These are phyloP conservation scores for Curvularia eragrostidis DNA, from an alignment of 2,329 filamentous ascomycete genomes.

Conservation along the genomic window DNA sequence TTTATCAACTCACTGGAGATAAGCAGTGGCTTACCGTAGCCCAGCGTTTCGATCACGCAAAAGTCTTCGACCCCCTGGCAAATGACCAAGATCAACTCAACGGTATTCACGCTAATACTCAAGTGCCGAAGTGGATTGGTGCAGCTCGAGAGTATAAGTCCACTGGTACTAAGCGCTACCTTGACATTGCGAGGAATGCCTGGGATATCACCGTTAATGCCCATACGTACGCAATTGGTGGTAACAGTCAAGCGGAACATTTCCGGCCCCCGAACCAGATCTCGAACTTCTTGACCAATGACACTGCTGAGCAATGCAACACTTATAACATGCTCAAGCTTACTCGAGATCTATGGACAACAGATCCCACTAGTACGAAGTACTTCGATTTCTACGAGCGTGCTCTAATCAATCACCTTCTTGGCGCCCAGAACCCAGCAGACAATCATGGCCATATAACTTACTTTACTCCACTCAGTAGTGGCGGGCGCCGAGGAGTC, in stretches of 20 bases:
- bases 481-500: slow-evolving; percentile 57
- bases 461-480: slow-evolving; percentile 60
- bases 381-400: slow-evolving; percentile 64
- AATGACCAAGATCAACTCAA: slow-evolving; percentile 55
- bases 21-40: slow-evolving; percentile 56
- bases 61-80: slow-evolving; percentile 57
- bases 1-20: slow-evolving; percentile 58
- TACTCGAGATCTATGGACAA: slow-evolving; percentile 59
- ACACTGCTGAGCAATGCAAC: slow-evolving; percentile 62
- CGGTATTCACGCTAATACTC: slow-evolving; percentile 61
- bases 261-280: slow-evolving; percentile 59
- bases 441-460: slow-evolving; percentile 59
- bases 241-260: slow-evolving; percentile 62
- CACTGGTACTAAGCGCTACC: slow-evolving; percentile 55
- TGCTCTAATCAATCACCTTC: slow-evolving; percentile 59
- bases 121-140: slow-evolving; percentile 63
- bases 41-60: slow-evolving; percentile 59
- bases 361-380: slow-evolving; percentile 50
- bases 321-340: slow-evolving; percentile 66
- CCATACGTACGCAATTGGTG: slow-evolving; percentile 62
- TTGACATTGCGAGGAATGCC: slow-evolving; percentile 59
- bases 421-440: slow-evolving; percentile 58
- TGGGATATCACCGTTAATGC: slow-evolving; percentile 57
- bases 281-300: slow-evolving; percentile 52
- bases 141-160: slow-evolving; percentile 58